These are phyloP conservation scores for Evernia prunastri DNA, from an alignment of 495 filamentous ascomycete genomes.

Conservation along the genomic window DNA sequence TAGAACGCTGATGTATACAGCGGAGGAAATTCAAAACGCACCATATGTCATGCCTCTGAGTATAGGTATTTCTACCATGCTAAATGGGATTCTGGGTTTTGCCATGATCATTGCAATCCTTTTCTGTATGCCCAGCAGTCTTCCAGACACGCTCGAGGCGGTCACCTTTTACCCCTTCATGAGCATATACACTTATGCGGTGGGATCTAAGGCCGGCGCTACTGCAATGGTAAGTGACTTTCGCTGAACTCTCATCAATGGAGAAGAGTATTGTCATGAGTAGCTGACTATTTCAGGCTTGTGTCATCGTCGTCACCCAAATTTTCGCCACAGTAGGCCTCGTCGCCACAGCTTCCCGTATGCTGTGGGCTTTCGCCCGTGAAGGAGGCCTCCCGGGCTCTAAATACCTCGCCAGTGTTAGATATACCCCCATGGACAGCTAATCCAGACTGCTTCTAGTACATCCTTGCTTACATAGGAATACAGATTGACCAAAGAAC, in stretches of 20 bases:
- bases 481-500: conserved; percentile 22
- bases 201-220: conserved; percentile 35
- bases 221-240: conserved; percentile 37
- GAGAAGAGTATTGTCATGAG: too few relatives aligned
- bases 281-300: conserved; percentile 10
- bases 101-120: conserved; percentile 45
- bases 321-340: conserved; percentile 34
- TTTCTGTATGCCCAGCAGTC: conserved; percentile 40
- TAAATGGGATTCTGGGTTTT: conserved; percentile 45
- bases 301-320: conserved; percentile 34
- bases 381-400: conserved; percentile 45
- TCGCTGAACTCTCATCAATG: too few relatives aligned
- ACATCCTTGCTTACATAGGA: too few relatives aligned
- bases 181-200: conserved; percentile 40
- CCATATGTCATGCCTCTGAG: conserved; percentile 38
- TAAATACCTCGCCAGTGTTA: conserved; percentile 30
- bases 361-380: conserved; percentile 48
- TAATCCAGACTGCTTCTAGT: too few relatives aligned
- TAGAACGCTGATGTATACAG: too few relatives aligned
- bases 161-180: conserved; percentile 44
- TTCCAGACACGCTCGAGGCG: conserved; percentile 31
- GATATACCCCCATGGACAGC: too few relatives aligned
- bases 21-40: conserved; percentile 47
- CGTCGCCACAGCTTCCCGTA: conserved; percentile 44
- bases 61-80: conserved; percentile 38